A percentile compares a stretch with the other conserved stretches of the same genome.
Conservation (phyloP, 108 stramenopile genomes). For the Poteriospumella lacustris region DNA sequence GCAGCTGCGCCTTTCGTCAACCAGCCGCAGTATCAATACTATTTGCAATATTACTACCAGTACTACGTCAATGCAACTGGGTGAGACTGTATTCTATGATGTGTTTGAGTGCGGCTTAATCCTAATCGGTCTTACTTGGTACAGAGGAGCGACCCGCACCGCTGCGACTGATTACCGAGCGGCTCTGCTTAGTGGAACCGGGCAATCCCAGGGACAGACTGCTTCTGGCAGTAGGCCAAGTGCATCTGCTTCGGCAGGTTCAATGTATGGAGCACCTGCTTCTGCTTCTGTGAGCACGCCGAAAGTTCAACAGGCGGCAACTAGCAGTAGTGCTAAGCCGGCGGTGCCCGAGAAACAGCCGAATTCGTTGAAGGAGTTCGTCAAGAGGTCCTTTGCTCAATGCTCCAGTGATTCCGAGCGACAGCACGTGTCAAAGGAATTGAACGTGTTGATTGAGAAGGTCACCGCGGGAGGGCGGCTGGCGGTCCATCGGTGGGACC, state of each 20-base stretch:
- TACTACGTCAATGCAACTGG: too few species aligned
- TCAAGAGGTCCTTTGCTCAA: slow-evolving; percentile 18
- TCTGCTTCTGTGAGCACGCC: too few species aligned
- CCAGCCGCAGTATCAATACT: too few species aligned
- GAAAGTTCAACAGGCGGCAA: not conserved
- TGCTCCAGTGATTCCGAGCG: slow-evolving; percentile 24
- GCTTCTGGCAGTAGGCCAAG: not conserved
- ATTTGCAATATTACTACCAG: too few species aligned
- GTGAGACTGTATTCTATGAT: too few species aligned
- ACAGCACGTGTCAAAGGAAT: not conserved
- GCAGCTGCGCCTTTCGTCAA: not conserved
- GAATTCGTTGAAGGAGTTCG: not conserved
- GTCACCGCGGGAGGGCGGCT: slow-evolving; percentile 17
- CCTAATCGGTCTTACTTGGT: too few species aligned
- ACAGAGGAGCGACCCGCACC: too few species aligned
- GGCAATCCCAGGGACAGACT: not conserved
- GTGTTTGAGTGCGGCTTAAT: too few species aligned
- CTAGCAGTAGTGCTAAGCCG: not conserved
- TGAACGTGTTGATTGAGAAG: not conserved
- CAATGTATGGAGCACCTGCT: not conserved
- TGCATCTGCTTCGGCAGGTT: not conserved
- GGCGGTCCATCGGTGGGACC: not conserved
- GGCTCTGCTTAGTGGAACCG: too few species aligned
- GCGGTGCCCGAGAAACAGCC: not conserved
- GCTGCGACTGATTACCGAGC: not conserved